Conservation (phyloP, 1,139 yeast genomes). For the Sporopachydermia cereana region DNA sequence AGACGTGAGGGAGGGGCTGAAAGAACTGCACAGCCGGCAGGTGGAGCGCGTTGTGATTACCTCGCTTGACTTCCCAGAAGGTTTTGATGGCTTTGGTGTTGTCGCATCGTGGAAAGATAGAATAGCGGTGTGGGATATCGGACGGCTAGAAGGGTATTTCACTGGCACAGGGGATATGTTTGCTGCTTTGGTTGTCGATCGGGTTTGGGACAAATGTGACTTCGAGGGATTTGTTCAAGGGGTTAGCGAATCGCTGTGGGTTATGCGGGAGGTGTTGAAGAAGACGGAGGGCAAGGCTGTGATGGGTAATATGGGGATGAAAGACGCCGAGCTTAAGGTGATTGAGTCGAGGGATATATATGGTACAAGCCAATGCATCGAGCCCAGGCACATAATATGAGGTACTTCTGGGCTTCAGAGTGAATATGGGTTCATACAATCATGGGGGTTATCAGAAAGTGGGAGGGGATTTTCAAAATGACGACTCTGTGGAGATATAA, state of each 20-base stretch:
- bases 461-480: too few species aligned
- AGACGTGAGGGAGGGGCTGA: conserved; percentile 31
- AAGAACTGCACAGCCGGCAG: conserved; percentile 26
- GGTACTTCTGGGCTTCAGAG: too few species aligned
- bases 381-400: too few species aligned
- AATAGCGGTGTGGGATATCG: conserved; percentile 1
- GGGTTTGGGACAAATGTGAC: conserved; percentile 16
- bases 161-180: conserved; percentile 71
- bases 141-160: conserved; percentile 42
- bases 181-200: conserved; percentile 49
- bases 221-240: neutral
- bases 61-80: neutral
- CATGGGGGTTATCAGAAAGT: too few species aligned
- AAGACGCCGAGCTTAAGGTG: conserved; percentile 17
- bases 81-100: neutral
- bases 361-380: too few species aligned
- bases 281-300: conserved; percentile 15
- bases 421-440: too few species aligned
- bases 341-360: conserved; percentile 15
- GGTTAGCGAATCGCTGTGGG: conserved; percentile 16
- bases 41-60: conserved; percentile 3
- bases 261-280: conserved; percentile 18
- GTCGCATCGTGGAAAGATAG: neutral
- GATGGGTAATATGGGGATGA: conserved; percentile 20
- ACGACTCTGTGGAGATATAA: too few species aligned